Conservation (phyloP, 805 yeast genomes). For the Lipomyces starkeyi region DNA sequence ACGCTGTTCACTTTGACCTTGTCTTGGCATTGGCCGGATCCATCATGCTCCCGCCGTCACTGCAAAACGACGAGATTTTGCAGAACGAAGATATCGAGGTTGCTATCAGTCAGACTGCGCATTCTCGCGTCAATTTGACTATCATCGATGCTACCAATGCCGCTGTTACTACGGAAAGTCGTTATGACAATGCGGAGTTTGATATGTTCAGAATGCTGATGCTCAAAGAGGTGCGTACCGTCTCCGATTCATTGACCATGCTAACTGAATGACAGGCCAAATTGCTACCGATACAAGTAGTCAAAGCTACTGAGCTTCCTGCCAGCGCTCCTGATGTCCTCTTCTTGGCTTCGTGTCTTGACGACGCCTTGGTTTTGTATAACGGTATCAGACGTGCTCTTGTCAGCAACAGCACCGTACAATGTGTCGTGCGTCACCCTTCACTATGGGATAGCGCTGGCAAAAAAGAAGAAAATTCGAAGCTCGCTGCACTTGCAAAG, state of each 20-base stretch:
- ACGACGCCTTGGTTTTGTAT: background rate
- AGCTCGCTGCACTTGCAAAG: background rate
- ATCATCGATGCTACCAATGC: constrained; percentile 7
- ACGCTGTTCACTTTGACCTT: constrained; percentile 3
- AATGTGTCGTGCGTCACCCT: constrained; percentile 7
- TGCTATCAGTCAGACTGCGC: background rate
- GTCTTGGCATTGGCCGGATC: constrained; percentile 6
- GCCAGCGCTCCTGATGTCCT: background rate
- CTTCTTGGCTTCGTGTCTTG: constrained; percentile 4
- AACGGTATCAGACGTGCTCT: background rate
- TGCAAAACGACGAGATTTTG: background rate
- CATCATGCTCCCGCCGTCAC: background rate
- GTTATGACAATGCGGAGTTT: background rate
- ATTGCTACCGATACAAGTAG: background rate
- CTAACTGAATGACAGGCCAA: background rate
- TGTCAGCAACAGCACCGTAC: background rate
- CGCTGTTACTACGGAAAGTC: background rate
- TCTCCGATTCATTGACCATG: background rate
- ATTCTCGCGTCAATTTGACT: background rate
- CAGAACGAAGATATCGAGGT: background rate
- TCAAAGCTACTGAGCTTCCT: background rate
- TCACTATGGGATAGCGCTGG: background rate
- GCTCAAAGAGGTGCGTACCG: background rate
- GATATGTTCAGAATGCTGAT: background rate
- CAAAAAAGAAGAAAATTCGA: background rate